Evolutionary conservation across 2,329 filamentous ascomycete genomes (phyloP), one percentile per base, ranked within the genome.

Genomic region (Alternaria angustiovoidea): DNA sequence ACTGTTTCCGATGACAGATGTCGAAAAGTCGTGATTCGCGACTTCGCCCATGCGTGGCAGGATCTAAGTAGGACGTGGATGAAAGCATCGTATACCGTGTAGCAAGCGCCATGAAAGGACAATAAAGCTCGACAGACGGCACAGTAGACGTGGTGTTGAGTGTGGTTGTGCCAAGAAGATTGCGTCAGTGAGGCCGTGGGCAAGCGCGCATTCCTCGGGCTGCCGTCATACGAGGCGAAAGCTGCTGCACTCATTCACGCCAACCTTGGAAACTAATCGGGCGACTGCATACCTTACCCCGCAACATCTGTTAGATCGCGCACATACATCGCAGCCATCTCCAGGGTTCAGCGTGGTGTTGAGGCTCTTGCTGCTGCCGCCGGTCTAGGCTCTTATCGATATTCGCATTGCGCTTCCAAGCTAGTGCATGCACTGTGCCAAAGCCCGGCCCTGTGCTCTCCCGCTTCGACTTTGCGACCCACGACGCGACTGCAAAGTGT

Each of bases 371-470:
- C 32, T 39, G 43, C 43, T 44, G 56, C 34, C 2, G 39, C 51
- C 24, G 59, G 54, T 61, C 59, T 56, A 61, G 59, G 54, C 59
- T 62, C 57, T 68, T 70, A 70, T 70, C 67, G 66, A 66, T 67
- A 62, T 54, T 58, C 42, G 42, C 43, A 52, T 22, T 47, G 55
- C 46, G 26, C 36, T 42, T 49, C 55, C 32, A 49, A 26, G 51
- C 42, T 60, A 60, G 59, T 53, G 58, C 48, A 47, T 57, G 52
- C 53, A 54, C 53, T 54, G 59, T 54, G 54, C 54, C 54, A 51
- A 59, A 54, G 59, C 53, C 58, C 14, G 48, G 59, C 55, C 56
- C 57, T 61, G 58, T 57, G 47, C 57, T 60, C 60, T 59, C 60
- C 56, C 60, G 60, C 53, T 52, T 57, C 48, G 46, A 59, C 47